Percentiles rank a stretch among this genome's conserved stretches.
Evolutionary conservation across 2,329 filamentous ascomycete genomes (phyloP).

Genomic region (Aspergillus sp.): DNA sequence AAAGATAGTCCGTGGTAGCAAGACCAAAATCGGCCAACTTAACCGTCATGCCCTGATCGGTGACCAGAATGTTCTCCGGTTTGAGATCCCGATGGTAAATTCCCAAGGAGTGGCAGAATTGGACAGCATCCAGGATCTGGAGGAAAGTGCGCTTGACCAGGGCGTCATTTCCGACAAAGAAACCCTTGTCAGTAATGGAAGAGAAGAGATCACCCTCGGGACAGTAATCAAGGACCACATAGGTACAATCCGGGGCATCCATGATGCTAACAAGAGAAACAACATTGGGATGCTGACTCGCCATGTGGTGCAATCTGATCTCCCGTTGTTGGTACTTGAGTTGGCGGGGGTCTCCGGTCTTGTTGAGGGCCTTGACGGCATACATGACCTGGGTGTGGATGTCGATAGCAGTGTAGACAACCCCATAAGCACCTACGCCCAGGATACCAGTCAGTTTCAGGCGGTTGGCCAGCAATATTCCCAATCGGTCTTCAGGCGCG

Average conservation of each 20-base stretch:
- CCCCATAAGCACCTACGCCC: constrained; percentile 91
- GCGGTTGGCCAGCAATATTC: constrained; percentile 72
- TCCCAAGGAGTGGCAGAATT: constrained; percentile 84
- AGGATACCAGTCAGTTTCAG: constrained; percentile 79
- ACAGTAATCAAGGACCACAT: constrained; percentile 94
- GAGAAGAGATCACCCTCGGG: constrained; percentile 94
- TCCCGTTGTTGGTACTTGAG: constrained; percentile 86
- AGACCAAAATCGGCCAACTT: constrained; percentile 97
- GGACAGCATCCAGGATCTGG: constrained; percentile 92
- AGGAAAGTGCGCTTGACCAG: constrained; percentile 83
- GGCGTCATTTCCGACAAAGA: constrained; percentile 86
- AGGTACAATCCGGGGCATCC: constrained; percentile 85
- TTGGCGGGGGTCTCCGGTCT: constrained; percentile 81
- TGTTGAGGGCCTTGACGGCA: constrained; percentile 96
- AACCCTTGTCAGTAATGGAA: constrained; percentile 92
- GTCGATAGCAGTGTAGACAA: constrained; percentile 86
- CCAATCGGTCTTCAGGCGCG: constrained; percentile 77
- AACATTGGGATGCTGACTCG: constrained; percentile 84
- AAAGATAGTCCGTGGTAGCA: constrained; percentile 74
- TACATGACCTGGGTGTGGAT: constrained; percentile 74
- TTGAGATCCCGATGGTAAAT: constrained; percentile 98
- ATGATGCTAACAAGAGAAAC: constrained; percentile 92
- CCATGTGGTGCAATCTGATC: constrained; percentile 83
- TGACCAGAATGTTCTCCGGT: constrained; percentile 94
- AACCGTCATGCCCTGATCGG: constrained; percentile 78